These are phyloP conservation scores for Pelargonium australe DNA, from an alignment of 441 rosid genomes.

Conservation along the genomic window DNA sequence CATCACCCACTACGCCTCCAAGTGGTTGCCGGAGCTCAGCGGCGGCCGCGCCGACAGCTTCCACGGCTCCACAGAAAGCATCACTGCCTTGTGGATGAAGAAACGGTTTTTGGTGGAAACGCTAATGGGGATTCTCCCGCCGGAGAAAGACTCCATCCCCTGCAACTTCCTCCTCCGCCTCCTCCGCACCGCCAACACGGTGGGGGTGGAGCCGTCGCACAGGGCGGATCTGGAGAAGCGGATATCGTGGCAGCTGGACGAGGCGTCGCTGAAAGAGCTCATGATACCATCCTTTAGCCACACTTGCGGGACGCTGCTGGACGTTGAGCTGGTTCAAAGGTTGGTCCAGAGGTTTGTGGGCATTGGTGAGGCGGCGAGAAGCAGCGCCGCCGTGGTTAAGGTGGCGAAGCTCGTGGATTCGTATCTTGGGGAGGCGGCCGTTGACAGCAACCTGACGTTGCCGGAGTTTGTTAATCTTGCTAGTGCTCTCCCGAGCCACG, in stretches of 20 bases:
- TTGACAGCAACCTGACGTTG: constrained; percentile 47
- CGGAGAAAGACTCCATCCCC: constrained; percentile 65
- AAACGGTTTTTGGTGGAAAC: constrained; percentile 73
- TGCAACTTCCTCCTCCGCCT: constrained; percentile 78
- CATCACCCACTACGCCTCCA: constrained; percentile 75
- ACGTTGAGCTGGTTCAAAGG: constrained; percentile 58
- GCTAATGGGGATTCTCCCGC: constrained; percentile 70
- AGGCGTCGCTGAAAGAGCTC: constrained; percentile 70
- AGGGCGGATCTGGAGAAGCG: constrained; percentile 61
- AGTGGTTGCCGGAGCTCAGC: constrained; percentile 69
- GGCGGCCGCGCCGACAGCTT: constrained; percentile 20
- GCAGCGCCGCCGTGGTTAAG: constrained; percentile 44
- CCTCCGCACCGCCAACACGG: constrained; percentile 69
- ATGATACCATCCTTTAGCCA: constrained; percentile 90
- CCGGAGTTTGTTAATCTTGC: constrained; percentile 50
- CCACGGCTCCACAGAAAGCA: constrained; percentile 40
- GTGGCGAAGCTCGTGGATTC: constrained; percentile 71
- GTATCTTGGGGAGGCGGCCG: constrained; percentile 66
- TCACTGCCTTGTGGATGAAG: constrained; percentile 61
- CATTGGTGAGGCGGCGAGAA: constrained; percentile 38
- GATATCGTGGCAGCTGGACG: constrained; percentile 72
- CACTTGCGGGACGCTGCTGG: constrained; percentile 60
- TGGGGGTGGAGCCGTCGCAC: constrained; percentile 43
- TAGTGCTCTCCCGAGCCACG: constrained; percentile 56
- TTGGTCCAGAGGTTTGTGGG: constrained; percentile 51